These are phyloP conservation scores for Trypanosoma cruzi DNA, from an alignment of 208 protist genomes.

Conservation along the genomic window DNA sequence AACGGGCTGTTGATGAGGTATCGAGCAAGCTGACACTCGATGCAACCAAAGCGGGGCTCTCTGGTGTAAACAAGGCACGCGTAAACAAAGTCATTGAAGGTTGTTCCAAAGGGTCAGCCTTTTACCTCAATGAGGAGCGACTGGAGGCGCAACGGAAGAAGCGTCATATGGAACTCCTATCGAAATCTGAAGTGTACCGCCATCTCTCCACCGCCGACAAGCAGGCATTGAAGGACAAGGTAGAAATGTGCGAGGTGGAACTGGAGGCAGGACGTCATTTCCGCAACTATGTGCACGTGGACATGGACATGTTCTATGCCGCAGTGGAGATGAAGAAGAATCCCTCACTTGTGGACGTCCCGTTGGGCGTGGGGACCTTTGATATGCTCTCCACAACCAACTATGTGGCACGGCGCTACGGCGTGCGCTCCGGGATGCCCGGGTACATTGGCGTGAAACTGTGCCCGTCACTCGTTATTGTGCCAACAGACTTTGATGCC, in stretches of 20 bases:
- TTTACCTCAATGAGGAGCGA: slow-evolving; percentile 82
- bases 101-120: slow-evolving; percentile 68
- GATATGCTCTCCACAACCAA: too few species aligned
- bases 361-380: too few species aligned
- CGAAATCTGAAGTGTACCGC: slow-evolving; percentile 60
- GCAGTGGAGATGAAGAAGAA: too few species aligned
- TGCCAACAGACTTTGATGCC: slow-evolving; percentile 75
- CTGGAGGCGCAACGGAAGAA: slow-evolving; percentile 52
- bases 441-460: too few species aligned
- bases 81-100: slow-evolving; percentile 86
- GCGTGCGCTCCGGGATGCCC: too few species aligned
- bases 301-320: too few species aligned
- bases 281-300: too few species aligned
- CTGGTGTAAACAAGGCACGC: slow-evolving; percentile 78
- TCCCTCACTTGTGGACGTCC: too few species aligned
- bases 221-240: not conserved
- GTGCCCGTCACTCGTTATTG: too few species aligned
- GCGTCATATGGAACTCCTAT: slow-evolving; percentile 49
- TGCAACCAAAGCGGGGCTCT: slow-evolving; percentile 75
- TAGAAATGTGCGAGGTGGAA: slow-evolving; percentile 46
- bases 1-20: not conserved
- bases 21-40: slow-evolving; percentile 75
- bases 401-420: too few species aligned
- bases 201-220: slow-evolving; percentile 28
- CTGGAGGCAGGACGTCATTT: slow-evolving; percentile 78